A percentile compares a stretch with the other conserved stretches of the same genome.
Conservation (phyloP, 2,329 filamentous ascomycete genomes). For the Ophiocordyceps camponoti-leonardi region DNA sequence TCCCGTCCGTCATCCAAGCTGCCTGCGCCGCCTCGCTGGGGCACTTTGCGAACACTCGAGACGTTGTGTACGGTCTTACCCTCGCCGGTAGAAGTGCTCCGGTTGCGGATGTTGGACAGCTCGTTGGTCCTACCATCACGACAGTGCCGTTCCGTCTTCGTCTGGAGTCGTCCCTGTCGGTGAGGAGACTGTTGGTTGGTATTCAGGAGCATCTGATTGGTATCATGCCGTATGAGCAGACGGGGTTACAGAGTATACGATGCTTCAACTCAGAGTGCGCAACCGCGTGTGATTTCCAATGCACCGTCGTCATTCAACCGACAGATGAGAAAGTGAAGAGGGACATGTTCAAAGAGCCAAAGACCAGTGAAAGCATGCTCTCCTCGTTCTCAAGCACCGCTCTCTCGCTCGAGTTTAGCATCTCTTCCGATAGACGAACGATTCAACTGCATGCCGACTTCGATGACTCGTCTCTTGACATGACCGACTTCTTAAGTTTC, state of each 20-base stretch:
- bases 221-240: conserved; percentile 1
- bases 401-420: not conserved
- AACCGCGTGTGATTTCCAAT: conserved; percentile 1
- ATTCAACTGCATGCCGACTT: not conserved
- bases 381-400: not conserved
- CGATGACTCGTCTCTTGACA: not conserved
- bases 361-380: not conserved
- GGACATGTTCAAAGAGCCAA: not conserved
- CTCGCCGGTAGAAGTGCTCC: conserved; percentile 4
- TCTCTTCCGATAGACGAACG: not conserved
- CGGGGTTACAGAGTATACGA: not conserved
- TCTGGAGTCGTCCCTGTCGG: not conserved
- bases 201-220: conserved; percentile 1
- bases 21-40: conserved; percentile 3
- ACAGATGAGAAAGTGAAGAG: not conserved
- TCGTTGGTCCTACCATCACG: conserved; percentile 11
- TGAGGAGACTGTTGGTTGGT: not conserved
- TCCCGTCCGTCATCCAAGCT: conserved; percentile 12
- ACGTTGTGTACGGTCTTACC: conserved; percentile 3
- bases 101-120: conserved; percentile 1
- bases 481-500: not conserved
- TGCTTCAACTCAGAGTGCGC: not conserved
- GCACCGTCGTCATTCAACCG: conserved; percentile 1
- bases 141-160: conserved; percentile 3
- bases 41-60: conserved; percentile 1